Percentiles rank a stretch among this genome's conserved stretches.
Conservation (phyloP, 257 asterid species). For the Salvia rosmarinus region DNA sequence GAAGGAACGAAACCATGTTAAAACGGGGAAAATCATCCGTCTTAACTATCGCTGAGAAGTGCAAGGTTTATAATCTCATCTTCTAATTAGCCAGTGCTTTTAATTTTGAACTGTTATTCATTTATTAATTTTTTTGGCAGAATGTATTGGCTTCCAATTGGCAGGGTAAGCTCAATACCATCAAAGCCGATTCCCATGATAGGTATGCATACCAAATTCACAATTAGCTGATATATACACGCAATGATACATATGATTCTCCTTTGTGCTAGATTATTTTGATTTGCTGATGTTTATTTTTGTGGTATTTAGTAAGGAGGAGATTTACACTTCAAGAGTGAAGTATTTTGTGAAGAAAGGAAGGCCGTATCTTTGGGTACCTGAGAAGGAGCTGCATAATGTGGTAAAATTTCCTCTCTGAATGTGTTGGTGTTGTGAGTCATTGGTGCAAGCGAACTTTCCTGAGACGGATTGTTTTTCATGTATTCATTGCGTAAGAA, state of each 20-base stretch:
- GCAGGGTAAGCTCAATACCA: constrained; percentile 77
- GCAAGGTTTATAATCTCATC: constrained; percentile 59
- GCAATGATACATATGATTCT: not conserved
- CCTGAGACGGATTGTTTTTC: not conserved
- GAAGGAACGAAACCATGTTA: constrained; percentile 34
- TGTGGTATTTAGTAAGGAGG: constrained; percentile 64
- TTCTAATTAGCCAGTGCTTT: not conserved
- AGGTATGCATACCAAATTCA: constrained; percentile 47
- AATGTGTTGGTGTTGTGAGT: not conserved
- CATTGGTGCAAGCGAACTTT: not conserved
- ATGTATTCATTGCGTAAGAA: not conserved
- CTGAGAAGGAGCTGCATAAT: too few relatives aligned
- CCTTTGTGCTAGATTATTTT: not conserved
- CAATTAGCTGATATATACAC: not conserved
- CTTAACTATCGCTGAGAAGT: constrained; percentile 67
- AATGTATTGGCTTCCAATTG: constrained; percentile 84
- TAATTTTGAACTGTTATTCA: not conserved
- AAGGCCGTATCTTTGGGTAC: not conserved
- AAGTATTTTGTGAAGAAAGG: constrained; percentile 50
- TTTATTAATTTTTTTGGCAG: constrained; percentile 43
- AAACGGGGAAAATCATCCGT: constrained; percentile 58
- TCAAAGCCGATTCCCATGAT: constrained; percentile 86
- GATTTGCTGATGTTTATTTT: not conserved
- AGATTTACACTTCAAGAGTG: constrained; percentile 74
- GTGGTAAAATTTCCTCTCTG: constrained; percentile 54